Conservation (phyloP, 2,329 filamentous ascomycete species). For the Colletotrichum musae region DNA sequence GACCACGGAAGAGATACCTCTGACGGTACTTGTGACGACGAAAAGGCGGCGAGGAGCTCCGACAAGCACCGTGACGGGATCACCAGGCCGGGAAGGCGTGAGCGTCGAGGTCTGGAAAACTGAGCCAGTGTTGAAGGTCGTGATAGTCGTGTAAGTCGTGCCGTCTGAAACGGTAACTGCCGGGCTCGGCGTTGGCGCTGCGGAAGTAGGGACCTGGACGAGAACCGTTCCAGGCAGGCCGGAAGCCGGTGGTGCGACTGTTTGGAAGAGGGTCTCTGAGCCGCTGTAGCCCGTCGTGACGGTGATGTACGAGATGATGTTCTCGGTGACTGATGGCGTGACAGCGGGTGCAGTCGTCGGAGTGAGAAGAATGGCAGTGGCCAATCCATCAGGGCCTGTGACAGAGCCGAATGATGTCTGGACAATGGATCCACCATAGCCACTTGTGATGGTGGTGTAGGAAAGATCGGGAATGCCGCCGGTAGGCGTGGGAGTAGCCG, state of each 20-base stretch:
- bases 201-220: slow-evolving; percentile 25
- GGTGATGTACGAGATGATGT: slow-evolving; percentile 31
- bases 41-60: slow-evolving; percentile 2
- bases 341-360: background rate
- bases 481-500: background rate
- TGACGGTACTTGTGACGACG: slow-evolving; percentile 4
- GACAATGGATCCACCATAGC: slow-evolving; percentile 14
- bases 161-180: background rate
- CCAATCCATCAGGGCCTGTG: slow-evolving; percentile 27
- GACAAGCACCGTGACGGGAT: slow-evolving; percentile 18
- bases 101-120: slow-evolving; percentile 6
- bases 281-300: slow-evolving; percentile 31
- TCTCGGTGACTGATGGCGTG: slow-evolving; percentile 17
- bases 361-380: slow-evolving; percentile 20
- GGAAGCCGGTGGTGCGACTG: slow-evolving; percentile 27
- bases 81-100: background rate
- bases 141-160: slow-evolving; percentile 4
- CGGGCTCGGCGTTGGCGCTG: background rate
- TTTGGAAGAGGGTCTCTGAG: slow-evolving; percentile 10
- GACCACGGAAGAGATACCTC: background rate
- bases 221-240: slow-evolving; percentile 32
- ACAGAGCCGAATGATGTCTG: slow-evolving; percentile 23
- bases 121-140: slow-evolving; percentile 14
- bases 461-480: slow-evolving; percentile 6
- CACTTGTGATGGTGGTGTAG: slow-evolving; percentile 31